phyloP scores from a whole-genome alignment of 2,329 filamentous ascomycete genomes.

The Bisporella sp. region DNA sequence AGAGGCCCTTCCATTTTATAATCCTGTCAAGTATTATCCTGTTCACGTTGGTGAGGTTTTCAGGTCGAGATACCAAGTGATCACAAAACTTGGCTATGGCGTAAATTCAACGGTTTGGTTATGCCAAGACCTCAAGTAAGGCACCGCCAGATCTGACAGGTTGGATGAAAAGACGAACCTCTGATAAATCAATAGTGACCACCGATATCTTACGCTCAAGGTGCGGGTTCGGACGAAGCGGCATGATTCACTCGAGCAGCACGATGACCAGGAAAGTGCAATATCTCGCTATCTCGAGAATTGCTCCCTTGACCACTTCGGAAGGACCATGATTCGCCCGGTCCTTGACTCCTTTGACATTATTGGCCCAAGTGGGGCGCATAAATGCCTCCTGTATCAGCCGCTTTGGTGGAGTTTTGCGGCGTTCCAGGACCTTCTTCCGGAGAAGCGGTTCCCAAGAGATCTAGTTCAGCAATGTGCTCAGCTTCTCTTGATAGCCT shows the following conservation, averaged over 20 bases:
- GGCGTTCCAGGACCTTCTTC: conserved; percentile 34
- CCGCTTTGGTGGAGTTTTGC: conserved; percentile 37
- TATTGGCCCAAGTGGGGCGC: conserved; percentile 28
- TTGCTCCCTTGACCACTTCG: conserved; percentile 24
- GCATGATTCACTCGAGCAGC: conserved; percentile 4
- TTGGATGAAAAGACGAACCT: conserved; percentile 8
- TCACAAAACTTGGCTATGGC: conserved; percentile 16
- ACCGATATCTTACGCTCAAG: conserved; percentile 16
- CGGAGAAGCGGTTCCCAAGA: conserved; percentile 28
- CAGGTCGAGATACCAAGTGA: conserved; percentile 12
- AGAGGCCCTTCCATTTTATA: conserved; percentile 10
- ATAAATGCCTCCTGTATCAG: conserved; percentile 32
- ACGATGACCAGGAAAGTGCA: conserved; percentile 28
- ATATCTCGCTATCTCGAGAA: conserved; percentile 35
- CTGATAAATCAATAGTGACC: conserved; percentile 9
- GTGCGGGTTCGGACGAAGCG: conserved; percentile 11
- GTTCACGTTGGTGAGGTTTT: conserved; percentile 13
- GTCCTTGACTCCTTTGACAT: conserved; percentile 34
- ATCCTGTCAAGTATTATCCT: conserved; percentile 11
- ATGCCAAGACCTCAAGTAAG: conserved; percentile 13
- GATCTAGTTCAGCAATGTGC: conserved; percentile 31
- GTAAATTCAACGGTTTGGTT: conserved; percentile 17
- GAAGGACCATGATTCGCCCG: conserved; percentile 25
- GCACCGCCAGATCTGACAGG: conserved; percentile 2
- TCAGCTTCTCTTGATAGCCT: conserved; percentile 32